Evolutionary conservation across 2,329 filamentous ascomycete species (phyloP).

Genomic region (Alternaria triticimaculans): DNA sequence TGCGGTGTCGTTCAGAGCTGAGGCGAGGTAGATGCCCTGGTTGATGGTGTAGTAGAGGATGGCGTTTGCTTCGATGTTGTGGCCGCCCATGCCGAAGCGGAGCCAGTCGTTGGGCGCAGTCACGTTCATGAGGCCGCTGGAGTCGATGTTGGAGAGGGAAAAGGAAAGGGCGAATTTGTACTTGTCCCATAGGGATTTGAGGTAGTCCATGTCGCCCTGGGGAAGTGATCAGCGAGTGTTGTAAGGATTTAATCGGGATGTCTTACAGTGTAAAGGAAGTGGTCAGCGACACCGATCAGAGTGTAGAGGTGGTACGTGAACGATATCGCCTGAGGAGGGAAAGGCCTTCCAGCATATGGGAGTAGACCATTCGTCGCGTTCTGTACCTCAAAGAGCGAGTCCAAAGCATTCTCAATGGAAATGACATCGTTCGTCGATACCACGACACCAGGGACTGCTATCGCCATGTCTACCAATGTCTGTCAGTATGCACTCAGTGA

Average conservation of each 20-base stretch:
- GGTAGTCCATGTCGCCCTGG: constrained; percentile 49
- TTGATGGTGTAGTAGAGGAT: constrained; percentile 60
- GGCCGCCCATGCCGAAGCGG: constrained; percentile 58
- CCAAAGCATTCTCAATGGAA: constrained; percentile 58
- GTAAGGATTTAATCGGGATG: no score
- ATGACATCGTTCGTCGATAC: constrained; percentile 63
- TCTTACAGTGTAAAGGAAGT: constrained; percentile 52
- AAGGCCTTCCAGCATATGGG: constrained; percentile 60
- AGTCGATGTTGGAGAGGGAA: constrained; percentile 52
- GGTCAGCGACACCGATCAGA: constrained; percentile 55
- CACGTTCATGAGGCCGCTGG: constrained; percentile 55
- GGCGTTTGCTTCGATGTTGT: constrained; percentile 56
- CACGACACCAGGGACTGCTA: constrained; percentile 61
- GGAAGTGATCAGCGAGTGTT: constrained; percentile 1
- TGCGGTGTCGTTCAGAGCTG: constrained; percentile 54
- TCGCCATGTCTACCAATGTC: constrained; percentile 58
- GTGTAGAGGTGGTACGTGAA: constrained; percentile 65
- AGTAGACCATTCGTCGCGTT: constrained; percentile 51
- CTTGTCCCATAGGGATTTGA: constrained; percentile 52
- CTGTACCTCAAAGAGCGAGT: constrained; percentile 57
- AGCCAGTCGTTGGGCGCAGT: constrained; percentile 57
- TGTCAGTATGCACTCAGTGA: background rate
- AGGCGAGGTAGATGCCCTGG: constrained; percentile 60
- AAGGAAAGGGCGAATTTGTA: constrained; percentile 55
- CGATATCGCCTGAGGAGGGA: constrained; percentile 45